phyloP scores from a whole-genome alignment of 768 basidiomycete species.

The Hygrocybe punicea region DNA sequence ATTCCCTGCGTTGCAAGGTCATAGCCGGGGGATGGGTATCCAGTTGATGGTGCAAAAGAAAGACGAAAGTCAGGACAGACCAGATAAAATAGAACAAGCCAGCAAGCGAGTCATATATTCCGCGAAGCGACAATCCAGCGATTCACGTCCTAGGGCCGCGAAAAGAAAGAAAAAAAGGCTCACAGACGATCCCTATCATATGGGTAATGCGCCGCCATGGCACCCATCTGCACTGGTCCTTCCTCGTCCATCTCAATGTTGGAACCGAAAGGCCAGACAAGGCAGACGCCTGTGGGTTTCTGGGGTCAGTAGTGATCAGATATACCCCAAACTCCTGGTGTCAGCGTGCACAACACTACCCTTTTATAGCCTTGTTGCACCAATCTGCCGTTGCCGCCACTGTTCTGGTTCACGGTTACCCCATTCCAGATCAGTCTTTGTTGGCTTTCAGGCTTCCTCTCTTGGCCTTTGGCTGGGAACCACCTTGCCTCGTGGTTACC shows the following conservation, averaged over 20 bases:
- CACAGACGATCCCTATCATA: slow-evolving; percentile 42
- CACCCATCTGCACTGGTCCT: neutral
- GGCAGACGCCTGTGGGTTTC: neutral
- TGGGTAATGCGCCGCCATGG: slow-evolving; percentile 19
- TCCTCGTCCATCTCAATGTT: slow-evolving; percentile 6
- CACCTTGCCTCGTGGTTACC: neutral
- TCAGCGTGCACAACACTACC: neutral
- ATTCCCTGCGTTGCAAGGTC: slow-evolving; percentile 52
- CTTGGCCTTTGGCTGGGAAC: neutral
- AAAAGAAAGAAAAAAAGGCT: slow-evolving; percentile 19
- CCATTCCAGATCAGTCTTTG: neutral
- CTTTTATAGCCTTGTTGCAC: neutral
- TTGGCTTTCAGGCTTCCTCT: neutral
- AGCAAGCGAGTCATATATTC: too few species aligned
- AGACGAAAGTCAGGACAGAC: neutral
- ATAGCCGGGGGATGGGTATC: neutral
- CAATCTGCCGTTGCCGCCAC: slow-evolving; percentile 1
- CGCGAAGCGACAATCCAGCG: too few species aligned
- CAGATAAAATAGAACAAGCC: too few species aligned
- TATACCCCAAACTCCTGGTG: neutral
- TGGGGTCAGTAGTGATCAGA: neutral
- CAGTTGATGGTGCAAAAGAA: neutral
- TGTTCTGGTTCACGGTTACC: neutral
- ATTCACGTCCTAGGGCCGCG: neutral
- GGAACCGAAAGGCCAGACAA: neutral